These are phyloP conservation scores for Fusarium coffeatum DNA, from an alignment of 2,329 filamentous ascomycete species.

Conservation along the genomic window DNA sequence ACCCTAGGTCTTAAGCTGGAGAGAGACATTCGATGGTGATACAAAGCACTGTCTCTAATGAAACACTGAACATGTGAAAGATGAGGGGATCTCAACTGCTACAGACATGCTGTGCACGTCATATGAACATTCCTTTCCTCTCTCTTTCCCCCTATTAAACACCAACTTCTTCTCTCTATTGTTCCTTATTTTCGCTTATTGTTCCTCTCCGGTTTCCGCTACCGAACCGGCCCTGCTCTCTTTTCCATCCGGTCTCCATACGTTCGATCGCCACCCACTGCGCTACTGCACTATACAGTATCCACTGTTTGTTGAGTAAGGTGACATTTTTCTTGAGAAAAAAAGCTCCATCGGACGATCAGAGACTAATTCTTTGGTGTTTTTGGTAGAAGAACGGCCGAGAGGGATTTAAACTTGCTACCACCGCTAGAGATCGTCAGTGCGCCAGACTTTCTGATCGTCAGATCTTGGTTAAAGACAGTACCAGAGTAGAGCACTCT, in stretches of 20 bases:
- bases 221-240: constrained; percentile 9
- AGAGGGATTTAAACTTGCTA: constrained; percentile 5
- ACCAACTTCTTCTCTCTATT: background rate
- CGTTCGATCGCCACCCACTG: constrained; percentile 21
- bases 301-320: constrained; percentile 29
- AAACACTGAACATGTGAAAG: constrained; percentile 30
- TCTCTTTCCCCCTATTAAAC: constrained; percentile 16
- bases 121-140: constrained; percentile 29
- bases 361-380: constrained; percentile 11
- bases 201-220: constrained; percentile 3
- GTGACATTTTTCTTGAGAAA: constrained; percentile 15
- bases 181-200: constrained; percentile 19
- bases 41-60: constrained; percentile 5
- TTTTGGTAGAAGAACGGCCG: constrained; percentile 2
- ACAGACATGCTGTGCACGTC: constrained; percentile 21
- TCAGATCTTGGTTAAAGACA: background rate
- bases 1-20: no score
- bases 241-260: constrained; percentile 17
- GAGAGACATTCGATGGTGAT: constrained; percentile 2
- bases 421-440: constrained; percentile 23
- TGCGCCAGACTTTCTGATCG: background rate
- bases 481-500: background rate
- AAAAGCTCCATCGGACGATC: constrained; percentile 13
- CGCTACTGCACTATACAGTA: background rate
- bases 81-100: constrained; percentile 10